phyloP scores from a whole-genome alignment of 1,284 basidiomycete genomes.

The Melampsora americana region DNA sequence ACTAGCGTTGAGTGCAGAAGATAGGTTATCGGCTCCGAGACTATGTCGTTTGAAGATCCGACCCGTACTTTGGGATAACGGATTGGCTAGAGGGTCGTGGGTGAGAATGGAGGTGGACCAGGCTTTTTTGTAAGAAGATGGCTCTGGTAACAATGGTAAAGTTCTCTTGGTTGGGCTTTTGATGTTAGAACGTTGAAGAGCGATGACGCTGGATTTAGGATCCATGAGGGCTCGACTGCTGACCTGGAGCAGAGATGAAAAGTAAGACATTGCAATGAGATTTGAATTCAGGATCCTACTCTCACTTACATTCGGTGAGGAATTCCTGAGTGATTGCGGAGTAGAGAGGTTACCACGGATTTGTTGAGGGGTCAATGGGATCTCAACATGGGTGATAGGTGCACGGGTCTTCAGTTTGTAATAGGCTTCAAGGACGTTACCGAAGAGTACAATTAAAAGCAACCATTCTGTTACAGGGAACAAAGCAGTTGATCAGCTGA shows the following conservation, averaged over 20 bases:
- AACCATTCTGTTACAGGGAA: slow-evolving; percentile 16
- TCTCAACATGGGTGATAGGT: slow-evolving; percentile 29
- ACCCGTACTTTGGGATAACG: slow-evolving; percentile 6
- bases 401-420: slow-evolving; percentile 18
- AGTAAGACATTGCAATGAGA: background rate
- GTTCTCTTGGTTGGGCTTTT: background rate
- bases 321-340: background rate
- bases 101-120: background rate
- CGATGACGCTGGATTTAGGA: background rate
- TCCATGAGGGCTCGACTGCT: background rate
- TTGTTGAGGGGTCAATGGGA: slow-evolving; percentile 36
- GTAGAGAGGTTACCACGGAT: background rate
- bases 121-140: background rate
- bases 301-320: background rate
- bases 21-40: too few relatives aligned
- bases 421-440: slow-evolving; percentile 13
- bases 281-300: background rate
- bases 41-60: slow-evolving; percentile 23
- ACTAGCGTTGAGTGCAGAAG: too few relatives aligned
- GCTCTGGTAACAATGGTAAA: background rate
- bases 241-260: background rate
- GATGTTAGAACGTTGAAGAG: background rate
- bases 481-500: background rate
- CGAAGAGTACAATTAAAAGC: background rate
- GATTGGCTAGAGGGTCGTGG: slow-evolving; percentile 21